Conservation (phyloP, 345 rosid species). For the Populus euphratica region DNA sequence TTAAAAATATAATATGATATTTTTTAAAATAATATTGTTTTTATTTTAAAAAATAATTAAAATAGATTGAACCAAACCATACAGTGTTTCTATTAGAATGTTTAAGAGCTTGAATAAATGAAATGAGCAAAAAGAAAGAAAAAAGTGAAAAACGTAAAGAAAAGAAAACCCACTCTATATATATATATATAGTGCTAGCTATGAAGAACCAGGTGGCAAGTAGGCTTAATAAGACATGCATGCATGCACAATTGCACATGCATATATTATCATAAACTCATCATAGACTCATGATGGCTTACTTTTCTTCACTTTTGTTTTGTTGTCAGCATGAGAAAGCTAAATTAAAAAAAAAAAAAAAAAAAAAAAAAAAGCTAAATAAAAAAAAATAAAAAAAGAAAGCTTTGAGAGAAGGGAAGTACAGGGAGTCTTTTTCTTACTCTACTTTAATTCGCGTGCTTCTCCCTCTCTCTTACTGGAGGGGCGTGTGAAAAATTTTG, state of each 20-base stretch:
- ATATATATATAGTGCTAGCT: too few relatives aligned
- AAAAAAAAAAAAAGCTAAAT: constrained; percentile 11
- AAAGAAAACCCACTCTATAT: background rate
- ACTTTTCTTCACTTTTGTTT: constrained; percentile 19
- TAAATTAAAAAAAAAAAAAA: background rate
- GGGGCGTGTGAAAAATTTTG: background rate
- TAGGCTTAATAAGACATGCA: constrained; percentile 5
- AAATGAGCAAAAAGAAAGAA: background rate
- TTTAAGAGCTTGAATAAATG: too few relatives aligned
- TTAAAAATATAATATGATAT: too few relatives aligned
- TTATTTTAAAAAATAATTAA: too few relatives aligned
- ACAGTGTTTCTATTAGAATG: too few relatives aligned
- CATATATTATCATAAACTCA: constrained; percentile 18
- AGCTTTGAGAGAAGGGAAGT: background rate
- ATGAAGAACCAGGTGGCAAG: background rate
- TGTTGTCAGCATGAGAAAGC: constrained; percentile 20
- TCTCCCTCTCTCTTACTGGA: background rate
- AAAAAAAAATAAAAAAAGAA: background rate
- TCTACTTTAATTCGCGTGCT: background rate
- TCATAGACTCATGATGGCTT: constrained; percentile 22
- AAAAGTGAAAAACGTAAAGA: background rate
- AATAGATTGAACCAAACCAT: too few relatives aligned
- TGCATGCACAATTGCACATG: constrained; percentile 13
- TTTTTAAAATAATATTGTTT: too few relatives aligned
- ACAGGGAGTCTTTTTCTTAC: background rate